Conservation (phyloP, 1,139 yeast species). For the Geotrichum citri-aurantii region DNA sequence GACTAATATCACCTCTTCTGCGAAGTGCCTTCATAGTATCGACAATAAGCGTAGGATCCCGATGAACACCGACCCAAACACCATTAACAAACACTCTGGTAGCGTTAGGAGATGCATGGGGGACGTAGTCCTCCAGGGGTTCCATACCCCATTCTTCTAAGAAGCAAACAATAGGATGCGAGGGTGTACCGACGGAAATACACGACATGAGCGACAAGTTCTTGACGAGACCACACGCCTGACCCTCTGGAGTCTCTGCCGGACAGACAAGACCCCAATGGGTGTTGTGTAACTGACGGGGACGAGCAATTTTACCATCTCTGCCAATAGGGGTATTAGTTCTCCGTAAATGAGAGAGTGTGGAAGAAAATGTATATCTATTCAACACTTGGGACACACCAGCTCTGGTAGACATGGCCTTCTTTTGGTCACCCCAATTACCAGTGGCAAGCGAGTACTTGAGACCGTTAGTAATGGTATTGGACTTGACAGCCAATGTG, state of each 20-base stretch:
- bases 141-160: conserved; percentile 99
- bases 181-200: conserved; percentile 96
- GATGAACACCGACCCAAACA: conserved; percentile 98
- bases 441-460: conserved; percentile 98
- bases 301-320: conserved; percentile 97
- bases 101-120: conserved; percentile 84
- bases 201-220: conserved; percentile 94
- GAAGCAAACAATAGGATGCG: conserved; percentile 88
- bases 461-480: conserved; percentile 94
- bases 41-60: conserved; percentile 87
- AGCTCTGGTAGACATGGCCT: conserved; percentile 97
- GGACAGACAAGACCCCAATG: conserved; percentile 99
- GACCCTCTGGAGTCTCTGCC: conserved; percentile 99
- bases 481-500: conserved; percentile 93
- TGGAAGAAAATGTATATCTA: conserved; percentile 95
- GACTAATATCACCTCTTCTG: conserved; percentile 91
- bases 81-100: conserved; percentile 96
- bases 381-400: conserved; percentile 99
- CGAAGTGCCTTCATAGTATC: conserved; percentile 87
- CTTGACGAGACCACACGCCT: conserved; percentile 98
- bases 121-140: conserved; percentile 92
- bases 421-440: conserved; percentile 99
- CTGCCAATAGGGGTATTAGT: conserved; percentile 98
- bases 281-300: conserved; percentile 97
- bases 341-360: conserved; percentile 95